These are phyloP conservation scores for Sarocladium kiliense DNA, from an alignment of 2,329 filamentous ascomycete genomes.

Conservation along the genomic window DNA sequence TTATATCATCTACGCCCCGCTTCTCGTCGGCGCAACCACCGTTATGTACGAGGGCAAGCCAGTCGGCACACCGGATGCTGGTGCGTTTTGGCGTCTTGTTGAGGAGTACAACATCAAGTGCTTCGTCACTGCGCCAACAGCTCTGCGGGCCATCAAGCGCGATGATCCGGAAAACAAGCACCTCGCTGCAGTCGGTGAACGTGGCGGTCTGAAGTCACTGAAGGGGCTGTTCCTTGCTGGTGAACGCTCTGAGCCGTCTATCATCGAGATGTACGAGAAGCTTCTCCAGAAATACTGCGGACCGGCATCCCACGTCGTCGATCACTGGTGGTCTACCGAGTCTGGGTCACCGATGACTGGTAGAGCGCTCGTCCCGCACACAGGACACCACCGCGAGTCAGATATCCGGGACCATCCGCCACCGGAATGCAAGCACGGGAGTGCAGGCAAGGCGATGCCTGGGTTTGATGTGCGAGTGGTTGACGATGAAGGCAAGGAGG, in stretches of 20 bases:
- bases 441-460: conserved; percentile 85
- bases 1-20: conserved; percentile 85
- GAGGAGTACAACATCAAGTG: conserved; percentile 81
- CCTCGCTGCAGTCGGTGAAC: conserved; percentile 57
- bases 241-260: conserved; percentile 82
- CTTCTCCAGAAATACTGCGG: conserved; percentile 64
- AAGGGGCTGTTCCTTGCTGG: conserved; percentile 79
- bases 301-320: conserved; percentile 49
- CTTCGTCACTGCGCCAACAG: conserved; percentile 82
- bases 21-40: conserved; percentile 79
- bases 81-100: conserved; percentile 82
- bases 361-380: conserved; percentile 50
- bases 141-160: conserved; percentile 78
- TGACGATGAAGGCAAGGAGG: conserved; percentile 70
- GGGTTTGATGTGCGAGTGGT: conserved; percentile 86
- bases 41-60: conserved; percentile 94
- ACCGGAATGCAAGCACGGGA: conserved; percentile 70
- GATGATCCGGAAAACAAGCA: conserved; percentile 72
- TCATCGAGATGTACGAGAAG: conserved; percentile 74
- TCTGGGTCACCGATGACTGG: conserved; percentile 55
- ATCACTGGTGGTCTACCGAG: conserved; percentile 60
- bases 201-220: conserved; percentile 67
- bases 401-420: conserved; percentile 30
- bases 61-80: conserved; percentile 79
- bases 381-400: conserved; percentile 45